Evolutionary conservation across 1,139 yeast genomes (phyloP), one percentile per base, ranked within the genome.

Genomic region (Saccharomyces hybrid): DNA sequence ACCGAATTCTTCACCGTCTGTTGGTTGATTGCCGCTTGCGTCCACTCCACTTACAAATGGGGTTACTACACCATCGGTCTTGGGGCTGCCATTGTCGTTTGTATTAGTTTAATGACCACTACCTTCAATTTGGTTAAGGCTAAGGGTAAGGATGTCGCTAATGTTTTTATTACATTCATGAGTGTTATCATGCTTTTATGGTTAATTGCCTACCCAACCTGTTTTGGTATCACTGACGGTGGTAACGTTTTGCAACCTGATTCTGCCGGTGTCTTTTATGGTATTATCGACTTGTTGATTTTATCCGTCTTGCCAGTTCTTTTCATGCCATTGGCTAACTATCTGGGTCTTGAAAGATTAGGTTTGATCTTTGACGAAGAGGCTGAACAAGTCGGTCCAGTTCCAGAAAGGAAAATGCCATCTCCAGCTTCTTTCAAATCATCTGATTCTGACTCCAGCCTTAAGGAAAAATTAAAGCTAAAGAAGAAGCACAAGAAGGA

Each of bases 211-310:
- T 82, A 82, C 64, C 83, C 84, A 53, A 65, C 83, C 57, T 68
- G 74, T 56, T 82, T 84, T 82, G 87, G 82, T 68, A 71, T 83
- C 56, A 71, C 79, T 61, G 87, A 82, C 64, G 88, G 87, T 73
- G 85, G 86, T 68, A 82, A 82, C 63, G 79, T 73, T 46, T 79
- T 83, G 55, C 81, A 78, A 62, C 83, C 85, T 44, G 85, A 81
- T 65, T 77, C 84, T 44, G 86, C 81, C 66, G 80, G 82, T 44
- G 82, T 78, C 16, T 83, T 81, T 71, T 81, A 79, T 63, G 87
- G 87, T 72, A 71, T 82, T 54, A 70, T 83, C 57, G 88, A 82
- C 64, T 63, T 82, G 52, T 59, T 77, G 42, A 56, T 79, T 47
- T 80, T 81, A 56, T 66, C 67, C 52, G 61, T 61, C 53, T 47